Percentiles rank a stretch among this genome's conserved stretches.
These are phyloP conservation scores for Neurospora intermedia DNA, from an alignment of 495 filamentous ascomycete genomes.

Conservation along the genomic window DNA sequence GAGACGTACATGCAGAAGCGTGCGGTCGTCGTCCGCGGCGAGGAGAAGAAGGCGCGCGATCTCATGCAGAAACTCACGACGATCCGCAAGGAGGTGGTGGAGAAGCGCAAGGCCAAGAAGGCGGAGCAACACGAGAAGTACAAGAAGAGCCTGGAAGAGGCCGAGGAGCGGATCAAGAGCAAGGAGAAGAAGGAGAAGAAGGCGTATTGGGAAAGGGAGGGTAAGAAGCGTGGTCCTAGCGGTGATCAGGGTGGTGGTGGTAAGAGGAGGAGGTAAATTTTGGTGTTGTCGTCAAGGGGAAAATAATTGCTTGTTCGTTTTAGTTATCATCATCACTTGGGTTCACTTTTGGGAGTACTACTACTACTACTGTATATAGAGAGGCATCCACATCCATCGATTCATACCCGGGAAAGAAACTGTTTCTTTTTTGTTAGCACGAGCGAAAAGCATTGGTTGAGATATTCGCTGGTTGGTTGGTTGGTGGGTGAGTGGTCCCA, in stretches of 20 bases:
- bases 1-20: conserved; percentile 91
- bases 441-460: not conserved
- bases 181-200: conserved; percentile 84
- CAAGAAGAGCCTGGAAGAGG: conserved; percentile 66
- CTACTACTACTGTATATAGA: not conserved
- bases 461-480: not conserved
- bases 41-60: conserved; percentile 80
- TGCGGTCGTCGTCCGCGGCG: conserved; percentile 64
- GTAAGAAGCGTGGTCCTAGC: conserved; percentile 75
- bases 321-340: not conserved
- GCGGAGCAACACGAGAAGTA: conserved; percentile 72
- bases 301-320: not conserved
- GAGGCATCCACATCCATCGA: not conserved
- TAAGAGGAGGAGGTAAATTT: conserved; percentile 47
- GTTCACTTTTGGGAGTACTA: not conserved
- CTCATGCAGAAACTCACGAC: conserved; percentile 91
- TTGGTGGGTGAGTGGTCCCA: not conserved
- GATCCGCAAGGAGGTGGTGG: conserved; percentile 79
- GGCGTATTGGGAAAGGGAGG: conserved; percentile 88
- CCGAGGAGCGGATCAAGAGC: conserved; percentile 67
- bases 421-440: not conserved
- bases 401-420: not conserved
- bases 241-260: conserved; percentile 54
- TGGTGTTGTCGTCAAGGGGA: not conserved
- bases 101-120: conserved; percentile 70